These are phyloP conservation scores for Xylaria curta DNA, from an alignment of 495 filamentous ascomycete genomes.

Conservation along the genomic window DNA sequence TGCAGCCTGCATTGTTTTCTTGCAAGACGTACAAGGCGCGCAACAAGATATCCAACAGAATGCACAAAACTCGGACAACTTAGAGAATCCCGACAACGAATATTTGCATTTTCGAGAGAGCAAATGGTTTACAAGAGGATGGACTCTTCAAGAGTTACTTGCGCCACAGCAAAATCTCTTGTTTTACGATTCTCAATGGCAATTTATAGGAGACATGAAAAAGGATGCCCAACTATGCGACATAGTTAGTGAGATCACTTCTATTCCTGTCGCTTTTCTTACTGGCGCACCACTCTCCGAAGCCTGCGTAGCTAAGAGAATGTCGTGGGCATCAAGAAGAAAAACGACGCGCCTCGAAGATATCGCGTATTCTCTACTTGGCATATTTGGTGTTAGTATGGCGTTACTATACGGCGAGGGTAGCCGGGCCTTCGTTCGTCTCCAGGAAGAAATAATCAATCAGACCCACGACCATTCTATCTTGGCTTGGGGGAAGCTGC, in stretches of 20 bases:
- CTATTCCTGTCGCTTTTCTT: background rate
- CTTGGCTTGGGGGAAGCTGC: background rate
- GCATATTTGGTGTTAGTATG: background rate
- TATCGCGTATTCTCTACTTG: background rate
- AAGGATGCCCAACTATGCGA: background rate
- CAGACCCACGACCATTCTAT: background rate
- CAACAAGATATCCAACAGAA: background rate
- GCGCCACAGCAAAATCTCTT: background rate
- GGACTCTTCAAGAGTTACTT: background rate
- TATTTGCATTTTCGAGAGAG: background rate
- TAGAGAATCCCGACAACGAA: background rate
- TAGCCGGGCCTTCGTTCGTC: background rate
- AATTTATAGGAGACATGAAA: background rate
- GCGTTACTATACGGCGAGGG: slow-evolving; percentile 5
- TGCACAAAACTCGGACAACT: too few species aligned
- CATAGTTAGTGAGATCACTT: background rate
- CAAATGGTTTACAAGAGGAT: slow-evolving; percentile 3
- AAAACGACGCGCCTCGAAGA: background rate
- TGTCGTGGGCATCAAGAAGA: background rate
- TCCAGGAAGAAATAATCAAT: slow-evolving; percentile 5
- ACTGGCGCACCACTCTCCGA: background rate
- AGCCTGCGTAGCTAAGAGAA: background rate
- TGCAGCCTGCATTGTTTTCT: background rate
- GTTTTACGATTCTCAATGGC: background rate
- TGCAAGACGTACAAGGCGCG: background rate